Base-by-base conservation (phyloP, 805 yeast species). In the Candida maesae region DNA sequence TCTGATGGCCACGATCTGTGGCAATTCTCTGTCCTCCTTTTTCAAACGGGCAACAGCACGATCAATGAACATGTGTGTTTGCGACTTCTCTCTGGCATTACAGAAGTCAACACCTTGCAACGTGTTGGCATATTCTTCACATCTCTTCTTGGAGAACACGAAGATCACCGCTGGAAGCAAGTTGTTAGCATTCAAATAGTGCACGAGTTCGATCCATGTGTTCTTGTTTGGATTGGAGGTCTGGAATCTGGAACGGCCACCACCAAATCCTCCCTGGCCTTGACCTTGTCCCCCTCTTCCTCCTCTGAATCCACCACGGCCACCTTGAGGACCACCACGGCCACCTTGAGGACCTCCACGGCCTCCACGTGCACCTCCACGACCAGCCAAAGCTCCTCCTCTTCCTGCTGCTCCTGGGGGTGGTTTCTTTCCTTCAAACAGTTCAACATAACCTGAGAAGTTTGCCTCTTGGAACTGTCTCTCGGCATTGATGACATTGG, bases 81-180 rank as follows among this genome's bases (percentile, higher is more conserved):
- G 96, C 0, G 96, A 84, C 51, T 84, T 81, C 56, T 93, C 98
- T 45, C 74, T 79, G n/a, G 84, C 83, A 38, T 73, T 80, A 57
- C 95, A 84, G 61, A 88, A 86, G 53, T 89, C 89, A 25, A 87
- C 65, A 16, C 87, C 76, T 8, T 74, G 66, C 36, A 93, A 63
- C 40, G 89, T 77, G 50, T 79, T 84, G 1, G 96, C 97, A 62
- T 86, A 89, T 52, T 87, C 95, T 62, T 91, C 98, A 64, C 97
- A 89, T 53, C 89, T 76, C 55, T 88, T 89, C 56, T 93, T 87
- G 23, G 96, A 88, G 57, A 93, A 93, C 2, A 93, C 98, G 59
- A 93, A 93, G 5, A 87, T 70, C 14, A 93, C 98, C 3, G 86
- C 96, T 1, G 99, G 99, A 20, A 90, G 67, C n/a, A 93, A 66